Percentiles rank a stretch among this genome's conserved stretches.
Evolutionary conservation across 208 protist species (phyloP).

Genomic region (Acanthamoeba sp.): DNA sequence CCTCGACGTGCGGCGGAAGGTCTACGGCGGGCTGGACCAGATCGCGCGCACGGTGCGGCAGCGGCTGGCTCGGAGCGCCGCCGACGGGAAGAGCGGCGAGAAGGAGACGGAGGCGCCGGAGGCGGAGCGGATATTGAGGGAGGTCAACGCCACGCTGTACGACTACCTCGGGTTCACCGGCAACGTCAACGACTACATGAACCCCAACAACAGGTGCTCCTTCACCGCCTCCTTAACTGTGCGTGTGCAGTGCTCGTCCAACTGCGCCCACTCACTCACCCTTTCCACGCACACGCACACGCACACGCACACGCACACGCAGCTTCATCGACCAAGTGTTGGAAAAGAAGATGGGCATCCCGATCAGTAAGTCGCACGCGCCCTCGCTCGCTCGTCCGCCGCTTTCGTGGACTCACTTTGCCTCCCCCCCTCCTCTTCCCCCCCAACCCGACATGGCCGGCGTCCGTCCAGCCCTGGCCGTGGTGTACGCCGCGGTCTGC

Average conservation of each 20-base stretch:
- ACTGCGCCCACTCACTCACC: too few species aligned
- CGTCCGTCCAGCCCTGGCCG: not conserved
- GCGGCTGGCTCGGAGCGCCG: not conserved
- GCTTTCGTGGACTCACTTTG: not conserved
- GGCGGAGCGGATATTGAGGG: not conserved
- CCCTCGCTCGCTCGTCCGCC: not conserved
- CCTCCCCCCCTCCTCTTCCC: not conserved
- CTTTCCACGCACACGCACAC: too few species aligned
- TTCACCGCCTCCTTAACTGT: too few species aligned
- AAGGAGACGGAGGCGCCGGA: not conserved
- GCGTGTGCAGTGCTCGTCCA: too few species aligned
- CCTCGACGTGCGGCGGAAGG: not conserved
- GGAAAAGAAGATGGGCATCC: not conserved
- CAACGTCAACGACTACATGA: constrained; percentile 52
- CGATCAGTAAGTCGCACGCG: not conserved
- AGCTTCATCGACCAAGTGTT: constrained; percentile 1
- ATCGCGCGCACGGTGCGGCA: not conserved
- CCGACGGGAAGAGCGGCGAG: not conserved
- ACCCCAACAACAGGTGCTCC: constrained; percentile 14
- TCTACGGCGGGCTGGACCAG: not conserved
- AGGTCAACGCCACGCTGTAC: not conserved
- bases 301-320: not conserved
- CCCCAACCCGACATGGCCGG: too few species aligned
- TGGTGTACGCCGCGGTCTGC: not conserved
- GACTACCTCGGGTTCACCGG: not conserved